Evolutionary conservation across 345 rosid genomes (phyloP), one percentile per base, ranked within the genome.

Genomic region (Kandelia obovata): DNA sequence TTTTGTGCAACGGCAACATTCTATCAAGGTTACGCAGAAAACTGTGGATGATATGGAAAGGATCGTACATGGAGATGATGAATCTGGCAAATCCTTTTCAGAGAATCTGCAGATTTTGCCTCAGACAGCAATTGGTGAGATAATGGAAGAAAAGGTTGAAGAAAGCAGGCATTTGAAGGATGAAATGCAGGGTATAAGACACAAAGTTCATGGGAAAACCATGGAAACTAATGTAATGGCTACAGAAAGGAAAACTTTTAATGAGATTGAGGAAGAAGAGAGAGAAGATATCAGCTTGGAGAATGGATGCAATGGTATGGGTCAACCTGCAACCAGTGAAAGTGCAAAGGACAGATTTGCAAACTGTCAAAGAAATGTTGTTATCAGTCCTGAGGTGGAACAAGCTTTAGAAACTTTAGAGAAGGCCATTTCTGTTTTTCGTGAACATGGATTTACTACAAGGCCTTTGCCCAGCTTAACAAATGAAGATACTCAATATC

Each of bases 371-470:
- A 85, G 75, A 68, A 73, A 66, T 26, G 43, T 80, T 68, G 62
- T 60, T 69, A 61, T 87, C 63, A 81, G 96, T 66, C 91, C 89
- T 19, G 81, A 79, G 81, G 96, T 95, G 53, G 79, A 84, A 69
- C 82, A 84, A 66, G 99, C 97, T 67, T 78, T 95, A 66, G 83
- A 85, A 68, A 90, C 86, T 28, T 57, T 95, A 73, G 97, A 95
- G 70, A 84, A 78, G 74, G 96, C 73, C 35, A 88, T 95, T 66
- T 74, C 80, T 6, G 37, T 88, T 64, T 83, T 87, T 64, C 84
- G 78, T 5, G 79, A 86, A 65, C 52, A 78, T 27, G 80, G 84
- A 77, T 59, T 66, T 35, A 72, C 77, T 58, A 34, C 79, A 47
- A 53, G 60, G 69, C 65, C 77, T 32, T 71, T 75, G 5, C 70